Conservation (phyloP, 1,284 basidiomycete species). For the Earliella scabrosa region DNA sequence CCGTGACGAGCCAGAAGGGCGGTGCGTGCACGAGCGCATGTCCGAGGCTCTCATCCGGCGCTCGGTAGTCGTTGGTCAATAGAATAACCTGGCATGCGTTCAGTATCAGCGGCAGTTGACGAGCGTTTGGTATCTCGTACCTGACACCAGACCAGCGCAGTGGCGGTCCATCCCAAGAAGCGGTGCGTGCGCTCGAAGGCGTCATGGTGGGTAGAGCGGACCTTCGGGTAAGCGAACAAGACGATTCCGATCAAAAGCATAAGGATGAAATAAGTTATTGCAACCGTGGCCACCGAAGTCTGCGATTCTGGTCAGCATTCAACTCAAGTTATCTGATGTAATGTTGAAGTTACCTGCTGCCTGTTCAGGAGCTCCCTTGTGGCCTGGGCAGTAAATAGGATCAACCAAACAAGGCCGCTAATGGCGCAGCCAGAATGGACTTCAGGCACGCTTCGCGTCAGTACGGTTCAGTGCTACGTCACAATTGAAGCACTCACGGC, state of each 20-base stretch:
- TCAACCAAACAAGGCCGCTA: slow-evolving; percentile 57
- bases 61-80: slow-evolving; percentile 57
- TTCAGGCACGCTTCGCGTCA: slow-evolving; percentile 19
- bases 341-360: slow-evolving; percentile 39
- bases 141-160: slow-evolving; percentile 59
- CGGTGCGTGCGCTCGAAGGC: slow-evolving; percentile 59
- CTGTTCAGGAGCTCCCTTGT: slow-evolving; percentile 50
- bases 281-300: slow-evolving; percentile 54
- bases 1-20: slow-evolving; percentile 58
- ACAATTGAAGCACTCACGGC: slow-evolving; percentile 35
- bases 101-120: slow-evolving; percentile 4
- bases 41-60: slow-evolving; percentile 41
- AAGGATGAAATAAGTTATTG: slow-evolving; percentile 56
- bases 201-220: slow-evolving; percentile 52
- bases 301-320: slow-evolving; percentile 25
- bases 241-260: slow-evolving; percentile 52
- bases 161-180: slow-evolving; percentile 59
- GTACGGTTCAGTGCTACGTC: not conserved
- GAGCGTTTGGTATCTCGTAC: slow-evolving; percentile 27
- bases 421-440: slow-evolving; percentile 62
- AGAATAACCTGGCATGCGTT: slow-evolving; percentile 44
- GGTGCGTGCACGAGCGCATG: slow-evolving; percentile 48
- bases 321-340: not conserved
- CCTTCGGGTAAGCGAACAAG: slow-evolving; percentile 52
- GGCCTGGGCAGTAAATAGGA: slow-evolving; percentile 55